phyloP scores from a whole-genome alignment of 2,329 filamentous ascomycete genomes.

The Kalaharituber pfeilii region DNA sequence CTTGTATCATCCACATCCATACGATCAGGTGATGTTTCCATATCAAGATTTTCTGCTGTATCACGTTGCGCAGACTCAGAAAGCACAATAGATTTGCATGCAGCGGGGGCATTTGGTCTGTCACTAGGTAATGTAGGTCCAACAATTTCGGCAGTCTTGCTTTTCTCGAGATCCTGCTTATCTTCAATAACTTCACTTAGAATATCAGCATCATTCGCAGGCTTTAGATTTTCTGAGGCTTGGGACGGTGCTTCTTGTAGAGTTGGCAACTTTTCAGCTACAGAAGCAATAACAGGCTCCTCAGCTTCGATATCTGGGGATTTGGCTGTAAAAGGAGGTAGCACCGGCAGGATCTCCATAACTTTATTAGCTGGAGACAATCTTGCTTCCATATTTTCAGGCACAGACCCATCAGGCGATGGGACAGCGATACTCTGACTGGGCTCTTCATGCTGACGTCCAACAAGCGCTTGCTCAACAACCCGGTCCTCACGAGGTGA shows the following conservation, averaged over 20 bases:
- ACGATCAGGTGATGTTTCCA: neutral
- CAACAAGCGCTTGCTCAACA: neutral
- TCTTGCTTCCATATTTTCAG: neutral
- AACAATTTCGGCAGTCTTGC: too few species aligned
- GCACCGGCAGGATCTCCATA: neutral
- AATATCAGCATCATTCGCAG: too few species aligned
- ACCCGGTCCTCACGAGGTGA: neutral
- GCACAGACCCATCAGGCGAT: neutral
- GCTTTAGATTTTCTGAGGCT: too few species aligned
- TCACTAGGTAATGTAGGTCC: neutral
- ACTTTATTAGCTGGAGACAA: neutral
- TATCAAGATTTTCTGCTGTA: neutral
- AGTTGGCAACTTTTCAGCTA: neutral
- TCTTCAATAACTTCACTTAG: too few species aligned
- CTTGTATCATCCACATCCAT: neutral
- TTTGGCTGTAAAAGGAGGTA: neutral
- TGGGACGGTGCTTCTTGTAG: neutral
- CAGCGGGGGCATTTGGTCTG: neutral
- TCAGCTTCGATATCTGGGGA: neutral
- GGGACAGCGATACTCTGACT: neutral
- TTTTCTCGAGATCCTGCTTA: too few species aligned
- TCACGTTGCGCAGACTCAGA: neutral
- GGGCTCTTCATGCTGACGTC: neutral
- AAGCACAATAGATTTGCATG: neutral
- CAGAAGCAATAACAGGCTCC: neutral